A percentile compares a stretch with the other conserved stretches of the same genome.
phyloP scores from a whole-genome alignment of 495 filamentous ascomycete species.

The Penicillium longicatenatum region DNA sequence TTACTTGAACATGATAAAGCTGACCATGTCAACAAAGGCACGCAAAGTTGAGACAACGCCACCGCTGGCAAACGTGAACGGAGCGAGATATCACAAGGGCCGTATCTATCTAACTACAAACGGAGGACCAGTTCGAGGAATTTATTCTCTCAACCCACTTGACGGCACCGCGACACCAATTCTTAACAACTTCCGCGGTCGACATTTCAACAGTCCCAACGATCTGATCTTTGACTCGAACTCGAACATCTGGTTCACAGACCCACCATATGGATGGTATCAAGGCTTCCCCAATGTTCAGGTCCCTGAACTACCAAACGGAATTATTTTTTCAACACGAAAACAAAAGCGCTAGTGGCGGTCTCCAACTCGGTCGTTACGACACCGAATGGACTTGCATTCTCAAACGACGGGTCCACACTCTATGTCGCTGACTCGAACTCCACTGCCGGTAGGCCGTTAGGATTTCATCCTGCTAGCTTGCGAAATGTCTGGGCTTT shows the following conservation, averaged over 20 bases:
- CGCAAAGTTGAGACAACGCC: constrained; percentile 13
- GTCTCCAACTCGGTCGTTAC: constrained; percentile 10
- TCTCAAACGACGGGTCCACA: constrained; percentile 10
- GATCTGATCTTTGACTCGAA: constrained; percentile 16
- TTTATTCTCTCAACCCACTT: constrained; percentile 10
- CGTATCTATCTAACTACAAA: constrained; percentile 13
- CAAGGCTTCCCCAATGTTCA: constrained; percentile 13
- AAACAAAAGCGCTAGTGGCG: constrained; percentile 12
- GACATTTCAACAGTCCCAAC: constrained; percentile 18
- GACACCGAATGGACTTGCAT: constrained; percentile 13
- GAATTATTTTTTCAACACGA: constrained; percentile 20
- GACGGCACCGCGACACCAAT: constrained; percentile 10
- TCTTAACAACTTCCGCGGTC: constrained; percentile 18
- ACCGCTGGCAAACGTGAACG: constrained; percentile 15
- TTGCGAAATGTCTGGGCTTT: constrained; percentile 18
- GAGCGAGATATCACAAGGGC: constrained; percentile 15
- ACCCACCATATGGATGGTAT: constrained; percentile 18
- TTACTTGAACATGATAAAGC: neutral
- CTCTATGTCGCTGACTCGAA: constrained; percentile 20
- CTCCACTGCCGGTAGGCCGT: constrained; percentile 13
- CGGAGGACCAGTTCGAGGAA: constrained; percentile 13
- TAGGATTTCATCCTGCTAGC: constrained; percentile 7
- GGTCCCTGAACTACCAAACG: constrained; percentile 12
- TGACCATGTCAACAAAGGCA: neutral
- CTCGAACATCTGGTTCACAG: constrained; percentile 19